Percentiles rank a stretch among this genome's conserved stretches.
Conservation (phyloP, 129 eudicot genomes). For the Tanacetum coccineum region DNA sequence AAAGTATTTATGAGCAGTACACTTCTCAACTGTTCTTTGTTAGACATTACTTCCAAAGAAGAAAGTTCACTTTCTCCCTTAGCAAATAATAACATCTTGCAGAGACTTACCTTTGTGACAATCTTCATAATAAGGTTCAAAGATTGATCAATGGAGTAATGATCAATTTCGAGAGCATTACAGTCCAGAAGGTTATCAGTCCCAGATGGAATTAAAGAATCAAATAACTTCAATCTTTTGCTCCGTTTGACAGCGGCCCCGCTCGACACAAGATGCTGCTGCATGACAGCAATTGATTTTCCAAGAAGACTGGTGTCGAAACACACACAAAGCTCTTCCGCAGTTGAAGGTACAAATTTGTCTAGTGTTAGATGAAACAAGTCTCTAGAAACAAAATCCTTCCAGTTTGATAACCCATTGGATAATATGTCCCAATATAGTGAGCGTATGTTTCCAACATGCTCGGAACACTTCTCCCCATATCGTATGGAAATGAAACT, state of each 20-base stretch:
- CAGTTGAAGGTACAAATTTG: conserved; percentile 37
- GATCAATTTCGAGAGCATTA: conserved; percentile 28
- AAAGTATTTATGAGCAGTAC: conserved; percentile 42
- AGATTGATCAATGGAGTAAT: conserved; percentile 42
- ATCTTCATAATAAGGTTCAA: conserved; percentile 44
- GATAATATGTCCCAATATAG: conserved; percentile 49
- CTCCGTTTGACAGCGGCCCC: conserved; percentile 33
- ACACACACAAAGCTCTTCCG: conserved; percentile 44
- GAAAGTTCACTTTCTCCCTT: background rate
- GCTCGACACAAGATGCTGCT: conserved; percentile 31
- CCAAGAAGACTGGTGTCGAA: conserved; percentile 64
- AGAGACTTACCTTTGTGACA: conserved; percentile 60
- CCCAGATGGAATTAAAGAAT: conserved; percentile 51
- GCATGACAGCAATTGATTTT: conserved; percentile 46
- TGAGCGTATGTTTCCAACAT: conserved; percentile 30
- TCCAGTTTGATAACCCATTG: conserved; percentile 64
- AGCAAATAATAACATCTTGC: conserved; percentile 45
- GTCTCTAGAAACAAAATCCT: conserved; percentile 48
- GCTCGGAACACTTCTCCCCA: conserved; percentile 34
- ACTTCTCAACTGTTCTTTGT: conserved; percentile 31
- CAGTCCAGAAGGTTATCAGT: conserved; percentile 45
- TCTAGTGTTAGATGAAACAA: conserved; percentile 43
- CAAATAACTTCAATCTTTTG: conserved; percentile 49
- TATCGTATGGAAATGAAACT: conserved; percentile 32
- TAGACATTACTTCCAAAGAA: conserved; percentile 30